Conservation (phyloP, 225 moss, liverwort and hornwort species). For the Neckera pumila region DNA sequence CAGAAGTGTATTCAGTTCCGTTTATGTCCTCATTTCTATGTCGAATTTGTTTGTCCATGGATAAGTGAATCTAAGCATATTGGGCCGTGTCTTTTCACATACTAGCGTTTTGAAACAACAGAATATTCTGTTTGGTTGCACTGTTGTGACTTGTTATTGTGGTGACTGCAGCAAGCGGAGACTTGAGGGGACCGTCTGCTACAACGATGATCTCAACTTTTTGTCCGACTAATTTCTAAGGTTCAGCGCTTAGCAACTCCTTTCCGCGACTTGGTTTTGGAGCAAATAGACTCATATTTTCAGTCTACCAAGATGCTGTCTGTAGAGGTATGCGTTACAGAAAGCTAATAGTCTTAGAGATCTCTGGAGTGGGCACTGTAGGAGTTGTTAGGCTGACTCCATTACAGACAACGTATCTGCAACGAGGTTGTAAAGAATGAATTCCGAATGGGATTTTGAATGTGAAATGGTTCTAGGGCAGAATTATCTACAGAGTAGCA, state of each 20-base stretch:
- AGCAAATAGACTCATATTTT: background rate
- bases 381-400: background rate
- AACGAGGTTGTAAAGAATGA: background rate
- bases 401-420: background rate
- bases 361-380: background rate
- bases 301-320: background rate
- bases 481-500: background rate
- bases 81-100: background rate
- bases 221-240: background rate
- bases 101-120: background rate
- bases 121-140: background rate
- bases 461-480: background rate
- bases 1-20: background rate
- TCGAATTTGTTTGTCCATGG: background rate
- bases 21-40: background rate
- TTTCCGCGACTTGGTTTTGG: background rate
- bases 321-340: background rate
- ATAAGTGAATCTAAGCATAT: background rate
- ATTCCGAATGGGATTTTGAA: background rate
- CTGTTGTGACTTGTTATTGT: background rate
- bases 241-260: background rate
- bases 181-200: background rate
- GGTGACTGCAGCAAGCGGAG: constrained; percentile 14
- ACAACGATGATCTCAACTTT: background rate
- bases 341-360: background rate